Base-by-base conservation (phyloP, 495 filamentous ascomycete species). In the Aspergillus hancockii region DNA sequence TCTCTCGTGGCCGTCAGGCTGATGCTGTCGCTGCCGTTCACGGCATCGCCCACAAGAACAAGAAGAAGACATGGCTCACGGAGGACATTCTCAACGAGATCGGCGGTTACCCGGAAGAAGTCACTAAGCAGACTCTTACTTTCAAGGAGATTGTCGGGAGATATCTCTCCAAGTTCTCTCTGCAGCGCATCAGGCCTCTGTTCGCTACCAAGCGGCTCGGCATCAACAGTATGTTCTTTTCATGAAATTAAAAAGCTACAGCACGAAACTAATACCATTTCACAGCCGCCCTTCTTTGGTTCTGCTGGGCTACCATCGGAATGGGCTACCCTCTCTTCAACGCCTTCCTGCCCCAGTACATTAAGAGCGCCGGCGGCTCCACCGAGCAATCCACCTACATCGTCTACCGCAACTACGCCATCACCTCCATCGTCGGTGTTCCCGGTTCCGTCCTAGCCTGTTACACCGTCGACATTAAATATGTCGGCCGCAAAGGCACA, bases 21-120 rank as follows among this genome's bases (percentile, higher is more conserved):
- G 82, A 90, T 40, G 91, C 90, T 19, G 89, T 92, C 12, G 77
- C 81, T 13, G 76, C 89, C 9, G 83, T 92, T 2, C 86, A 90
- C 54, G 81, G 79, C 9, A 79, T 84, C 19, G 81, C 81, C 2
- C 76, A 82, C 66, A 76, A 78, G 70, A 84, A 84, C 71, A 67
- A 69, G 59, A 61, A 72, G 31, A 72, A 78, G 64, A 83, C 81
- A 0, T 83, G 81, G 81, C 63, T 84, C 52, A 83, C 77, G 1
- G 75, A 61, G 50, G 80, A 81, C 19, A 76, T 83, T 28, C 70
- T 84, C 41, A 81, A 83, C 66, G 78, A 81, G 32, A 79, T 84
- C 49, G 81, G 81, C 16, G 81, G 81, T 13, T 56, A 77, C 47
- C 64, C 73, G 1, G 77, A 77, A 55, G 67, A 66, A 6, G 62